Percentiles rank a stretch among this genome's conserved stretches.
phyloP scores from a whole-genome alignment of 116 monocot species.

The Cymodocea nodosa region DNA sequence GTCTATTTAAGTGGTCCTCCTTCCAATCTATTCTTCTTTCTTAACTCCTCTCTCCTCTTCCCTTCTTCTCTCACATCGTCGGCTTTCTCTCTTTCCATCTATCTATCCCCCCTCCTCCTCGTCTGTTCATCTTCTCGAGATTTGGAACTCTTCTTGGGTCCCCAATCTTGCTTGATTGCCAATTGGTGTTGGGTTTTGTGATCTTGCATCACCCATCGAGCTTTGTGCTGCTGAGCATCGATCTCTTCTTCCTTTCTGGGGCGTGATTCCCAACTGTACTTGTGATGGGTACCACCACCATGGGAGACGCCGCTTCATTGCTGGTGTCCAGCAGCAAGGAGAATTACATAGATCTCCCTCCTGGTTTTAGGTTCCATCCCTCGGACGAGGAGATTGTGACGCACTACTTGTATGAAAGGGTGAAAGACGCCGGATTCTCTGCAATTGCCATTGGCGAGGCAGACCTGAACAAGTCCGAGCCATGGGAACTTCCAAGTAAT shows the following conservation, averaged over 20 bases:
- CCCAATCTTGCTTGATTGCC: neutral
- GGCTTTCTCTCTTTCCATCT: neutral
- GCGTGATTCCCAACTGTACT: neutral
- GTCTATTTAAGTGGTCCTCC: neutral
- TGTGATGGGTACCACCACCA: neutral
- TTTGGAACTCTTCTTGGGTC: neutral
- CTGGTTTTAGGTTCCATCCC: slow-evolving; percentile 48
- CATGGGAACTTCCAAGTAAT: slow-evolving; percentile 48
- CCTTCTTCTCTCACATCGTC: neutral
- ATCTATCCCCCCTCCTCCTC: neutral
- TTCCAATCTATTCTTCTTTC: slow-evolving; percentile 3
- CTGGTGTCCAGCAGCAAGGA: neutral
- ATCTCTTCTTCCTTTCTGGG: too few species aligned
- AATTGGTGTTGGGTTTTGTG: neutral
- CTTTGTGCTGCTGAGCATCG: too few species aligned
- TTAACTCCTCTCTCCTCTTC: too few species aligned
- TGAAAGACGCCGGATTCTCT: slow-evolving; percentile 11
- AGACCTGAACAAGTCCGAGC: slow-evolving; percentile 38
- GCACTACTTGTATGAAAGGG: slow-evolving; percentile 21
- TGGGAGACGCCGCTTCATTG: neutral
- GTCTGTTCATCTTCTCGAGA: neutral
- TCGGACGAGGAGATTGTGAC: slow-evolving; percentile 41
- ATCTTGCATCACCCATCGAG: too few species aligned
- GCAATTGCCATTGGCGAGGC: slow-evolving; percentile 27
- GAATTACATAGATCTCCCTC: slow-evolving; percentile 19